Evolutionary conservation across 495 filamentous ascomycete genomes (phyloP), one percentile per base, ranked within the genome.

Genomic region (Penicillium herquei): DNA sequence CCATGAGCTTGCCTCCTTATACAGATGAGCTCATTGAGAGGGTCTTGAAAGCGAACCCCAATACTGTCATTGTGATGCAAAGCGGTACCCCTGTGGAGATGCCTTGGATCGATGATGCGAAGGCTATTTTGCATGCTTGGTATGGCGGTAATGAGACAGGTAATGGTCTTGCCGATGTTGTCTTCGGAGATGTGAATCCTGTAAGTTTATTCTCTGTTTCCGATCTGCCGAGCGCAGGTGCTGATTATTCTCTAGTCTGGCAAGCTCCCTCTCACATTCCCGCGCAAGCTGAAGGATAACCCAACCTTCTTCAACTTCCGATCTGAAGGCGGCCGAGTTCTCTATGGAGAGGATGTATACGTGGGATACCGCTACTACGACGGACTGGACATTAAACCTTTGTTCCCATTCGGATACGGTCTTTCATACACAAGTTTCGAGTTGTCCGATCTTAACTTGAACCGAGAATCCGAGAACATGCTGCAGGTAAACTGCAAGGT

Each of bases 31-130:
- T 94, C 13, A 80, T 93, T 56, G 74, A 81, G 34, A 80, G 80
- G 12, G 83, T 93, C 1, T 73, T 87, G 8, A 68, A 74, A 26
- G 87, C 81, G 3, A 89, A 91, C 58, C 84, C 88, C 1, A 77
- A 78, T 18, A 86, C 88, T 0, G 79, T 91, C 1, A 82, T 95
- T 2, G 87, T 92, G 5, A 86, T 89, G 55, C 88, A 93, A 63
- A 88, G 86, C 14, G 90, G 90, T 3, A 91, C 88, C 1, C 90
- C 90, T 0, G 85, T 93, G 3, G 79, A 78, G 8, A 91, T 93
- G 88, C 88, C 87, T 0, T 95, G 90, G 90, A 82, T 75, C 0
- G 73, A 85, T 51, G 67, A 78, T 17, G 84, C 86, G 0, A 80
- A 82, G 11, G 85, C 87, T 7, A 78, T 90, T 13, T 39, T 89